These are phyloP conservation scores for Murraya paniculata DNA, from an alignment of 345 rosid genomes.

Conservation along the genomic window DNA sequence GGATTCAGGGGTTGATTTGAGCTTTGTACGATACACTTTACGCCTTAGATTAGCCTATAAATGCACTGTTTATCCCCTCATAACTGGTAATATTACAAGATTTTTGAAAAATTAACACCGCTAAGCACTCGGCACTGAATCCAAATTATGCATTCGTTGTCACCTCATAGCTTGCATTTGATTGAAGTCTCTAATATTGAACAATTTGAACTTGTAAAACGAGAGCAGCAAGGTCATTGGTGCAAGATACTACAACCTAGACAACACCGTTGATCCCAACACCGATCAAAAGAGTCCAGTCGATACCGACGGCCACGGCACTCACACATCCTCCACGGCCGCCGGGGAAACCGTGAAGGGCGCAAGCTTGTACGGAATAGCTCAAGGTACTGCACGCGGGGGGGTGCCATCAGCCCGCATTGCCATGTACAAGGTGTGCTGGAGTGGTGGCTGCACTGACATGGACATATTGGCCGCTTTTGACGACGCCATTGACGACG, in stretches of 20 bases:
- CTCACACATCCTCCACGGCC: constrained; percentile 72
- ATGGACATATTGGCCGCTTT: constrained; percentile 73
- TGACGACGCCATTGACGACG: constrained; percentile 78
- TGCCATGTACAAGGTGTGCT: constrained; percentile 86
- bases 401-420: constrained; percentile 74
- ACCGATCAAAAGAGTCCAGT: constrained; percentile 33
- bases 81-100: no score
- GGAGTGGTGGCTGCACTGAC: constrained; percentile 62
- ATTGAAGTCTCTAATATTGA: not conserved
- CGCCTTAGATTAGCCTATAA: no score
- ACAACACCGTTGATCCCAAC: not conserved
- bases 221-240: constrained; percentile 75
- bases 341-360: constrained; percentile 47
- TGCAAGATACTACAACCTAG: constrained; percentile 54
- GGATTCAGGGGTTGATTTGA: no score
- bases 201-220: not conserved
- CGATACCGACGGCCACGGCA: constrained; percentile 77
- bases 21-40: no score
- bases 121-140: no score
- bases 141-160: no score
- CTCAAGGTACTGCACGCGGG: constrained; percentile 73
- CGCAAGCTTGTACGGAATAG: constrained; percentile 81
- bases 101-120: no score
- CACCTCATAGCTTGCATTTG: no score
- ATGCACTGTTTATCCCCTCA: no score